Base-by-base conservation (phyloP, 192 early-diverging fungal genomes). In the Phycomyces blakesleeanus region DNA sequence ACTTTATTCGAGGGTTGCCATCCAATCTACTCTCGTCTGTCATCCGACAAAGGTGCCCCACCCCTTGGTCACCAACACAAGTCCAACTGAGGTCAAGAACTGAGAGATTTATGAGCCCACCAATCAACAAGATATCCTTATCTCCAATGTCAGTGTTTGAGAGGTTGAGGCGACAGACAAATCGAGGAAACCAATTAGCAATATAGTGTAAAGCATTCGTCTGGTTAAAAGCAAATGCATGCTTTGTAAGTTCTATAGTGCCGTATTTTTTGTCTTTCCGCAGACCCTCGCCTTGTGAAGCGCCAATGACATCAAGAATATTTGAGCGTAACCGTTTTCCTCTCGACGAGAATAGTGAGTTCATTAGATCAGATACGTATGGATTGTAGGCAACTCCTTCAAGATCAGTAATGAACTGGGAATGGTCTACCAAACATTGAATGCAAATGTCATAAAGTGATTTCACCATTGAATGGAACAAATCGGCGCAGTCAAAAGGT, bases 101-200 rank as follows among this genome's bases (percentile, higher is more conserved):
- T 15, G 15, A 10, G 5, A 57, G 56, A 21, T 57, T 57, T 2
- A 18, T 41, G 18, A 40, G 39, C 6, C 37, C 37, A 57, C 21
- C 40, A 5, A 57, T 39, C 9, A 57, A 21, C n/a, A 12, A 41
- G 15, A 57, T 57, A 40, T 57, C 56, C 5, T 57, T 10, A 21
- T 57, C 56, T 1, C 20, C 6, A 0, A 57, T 14, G 20, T 57
- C 21, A 15, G 56, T 57, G 16, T 6, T 6, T 15, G 26, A 26
- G 4, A 57, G 20, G 16, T 57, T 41, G 15, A 57, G 56, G 2
- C 34, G 56, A 18, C 29, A 38, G 15, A 57, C 34, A 39, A 41
- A 57, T 10, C 5, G 20, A 14, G 56, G 38, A 3, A 57, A 9
- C 10, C 21, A 5, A 41, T 3, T 26, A 1, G 37, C 12, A 20